Base-by-base conservation (phyloP, 2,329 filamentous ascomycete species). In the Paraphaeosphaeria minitans region DNA sequence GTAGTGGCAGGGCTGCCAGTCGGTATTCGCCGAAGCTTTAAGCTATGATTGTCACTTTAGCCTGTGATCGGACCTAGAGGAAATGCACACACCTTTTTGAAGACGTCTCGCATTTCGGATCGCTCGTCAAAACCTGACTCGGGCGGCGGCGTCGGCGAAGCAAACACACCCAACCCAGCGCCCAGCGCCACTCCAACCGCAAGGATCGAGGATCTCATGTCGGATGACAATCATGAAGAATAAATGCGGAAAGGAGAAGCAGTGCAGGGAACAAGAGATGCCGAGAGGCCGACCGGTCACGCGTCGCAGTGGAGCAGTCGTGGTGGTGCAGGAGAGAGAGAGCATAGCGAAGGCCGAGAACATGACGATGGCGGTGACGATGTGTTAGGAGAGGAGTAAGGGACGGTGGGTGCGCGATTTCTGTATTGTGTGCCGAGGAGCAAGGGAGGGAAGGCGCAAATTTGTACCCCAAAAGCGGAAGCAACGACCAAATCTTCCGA, bases 1-100 rank as follows among this genome's bases (percentile, higher is more conserved):
- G 58, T 75, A 72, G 55, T 79, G 82, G 66, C 82, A 84, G 10
- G 61, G 55, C 10, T 43, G 57, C 57, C 58, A 65, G n/a, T 59
- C 21, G 24, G 63, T 41, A 7, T 61, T 57, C 1, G 19, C 4
- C 3, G 54, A 57, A 8, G 49, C 27, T 24, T 14, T 16, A 9
- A 58, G 21, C 56, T 58, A 45, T 7, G 12, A 53, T 4, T 2
- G 10, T 2, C 24, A 27, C 5, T 1, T 46, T 22, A 46, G 10
- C 1, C 22, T 46, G 22, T 46, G 39, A 42, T 2, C 21, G 4
- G 10, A 24, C 3, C 8, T 46, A 19, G 16, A 4, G 12, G 10
- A 16, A 7, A 42, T 9, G 24, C 14, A 10, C 9, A 21, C 24
- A 46, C 43, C 43, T 12, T 13, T 13, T 14, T 21, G 19, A 46